These are phyloP conservation scores for Acanthamoeba pearcei DNA, from an alignment of 208 protist genomes.

Conservation along the genomic window DNA sequence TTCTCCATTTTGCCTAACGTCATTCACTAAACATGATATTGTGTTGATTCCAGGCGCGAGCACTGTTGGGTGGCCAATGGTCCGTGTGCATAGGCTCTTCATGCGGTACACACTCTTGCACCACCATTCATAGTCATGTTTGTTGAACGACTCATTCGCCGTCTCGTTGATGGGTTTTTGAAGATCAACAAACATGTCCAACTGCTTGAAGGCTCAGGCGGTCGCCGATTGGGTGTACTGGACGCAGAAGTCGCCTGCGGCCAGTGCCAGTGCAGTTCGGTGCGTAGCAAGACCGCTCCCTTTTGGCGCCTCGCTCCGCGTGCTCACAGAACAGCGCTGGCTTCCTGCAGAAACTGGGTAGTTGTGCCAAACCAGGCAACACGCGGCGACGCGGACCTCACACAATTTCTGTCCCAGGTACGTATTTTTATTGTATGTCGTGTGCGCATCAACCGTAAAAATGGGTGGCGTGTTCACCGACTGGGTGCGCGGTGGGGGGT, in stretches of 20 bases:
- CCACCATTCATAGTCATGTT: background rate
- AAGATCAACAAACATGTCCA: background rate
- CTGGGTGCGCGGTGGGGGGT: background rate
- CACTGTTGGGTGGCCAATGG: background rate
- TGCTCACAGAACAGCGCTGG: background rate
- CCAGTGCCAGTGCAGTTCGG: background rate
- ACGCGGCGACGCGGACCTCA: background rate
- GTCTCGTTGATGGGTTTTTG: background rate
- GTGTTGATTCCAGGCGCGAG: background rate
- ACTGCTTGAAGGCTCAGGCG: conserved; percentile 7
- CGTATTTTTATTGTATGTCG: background rate
- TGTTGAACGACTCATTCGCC: background rate
- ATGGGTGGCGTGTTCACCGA: background rate
- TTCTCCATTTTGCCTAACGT: background rate
- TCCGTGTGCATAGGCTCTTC: background rate
- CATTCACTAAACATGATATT: background rate
- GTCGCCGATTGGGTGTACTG: conserved; percentile 52
- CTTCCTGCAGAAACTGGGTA: background rate
- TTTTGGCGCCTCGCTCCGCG: background rate
- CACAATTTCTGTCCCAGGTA: background rate
- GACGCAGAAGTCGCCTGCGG: background rate
- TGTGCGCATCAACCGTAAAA: no score
- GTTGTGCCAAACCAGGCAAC: background rate
- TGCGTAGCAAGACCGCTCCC: background rate
- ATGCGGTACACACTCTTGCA: background rate